These are phyloP conservation scores for Physaria fendleri DNA, from an alignment of 345 rosid genomes.

Conservation along the genomic window DNA sequence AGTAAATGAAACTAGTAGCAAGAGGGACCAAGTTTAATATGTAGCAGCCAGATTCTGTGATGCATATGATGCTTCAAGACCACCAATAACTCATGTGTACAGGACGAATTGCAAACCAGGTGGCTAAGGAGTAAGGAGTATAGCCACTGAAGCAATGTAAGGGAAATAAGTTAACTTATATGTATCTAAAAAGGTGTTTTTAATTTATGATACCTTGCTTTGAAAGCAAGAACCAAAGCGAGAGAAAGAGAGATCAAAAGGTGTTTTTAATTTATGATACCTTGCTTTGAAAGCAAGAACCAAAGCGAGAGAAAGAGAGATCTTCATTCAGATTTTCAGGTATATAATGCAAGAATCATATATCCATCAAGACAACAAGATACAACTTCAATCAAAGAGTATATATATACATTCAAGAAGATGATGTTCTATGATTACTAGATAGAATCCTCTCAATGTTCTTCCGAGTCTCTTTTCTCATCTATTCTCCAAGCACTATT, in stretches of 20 bases:
- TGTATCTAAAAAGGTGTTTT: too few species aligned
- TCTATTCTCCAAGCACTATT: neutral
- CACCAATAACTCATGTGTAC: too few species aligned
- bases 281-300: neutral
- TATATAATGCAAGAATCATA: conserved; percentile 6
- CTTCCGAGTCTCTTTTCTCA: neutral
- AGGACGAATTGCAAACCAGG: too few species aligned
- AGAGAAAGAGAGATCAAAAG: neutral
- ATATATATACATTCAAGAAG: conserved; percentile 13
- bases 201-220: too few species aligned
- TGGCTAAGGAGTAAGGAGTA: too few species aligned
- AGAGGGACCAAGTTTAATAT: too few species aligned
- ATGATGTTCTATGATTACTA: neutral
- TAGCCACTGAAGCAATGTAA: too few species aligned
- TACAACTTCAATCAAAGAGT: conserved; percentile 29
- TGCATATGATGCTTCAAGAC: too few species aligned
- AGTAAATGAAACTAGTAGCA: too few species aligned
- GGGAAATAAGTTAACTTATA: too few species aligned
- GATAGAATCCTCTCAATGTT: neutral
- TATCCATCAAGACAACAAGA: conserved; percentile 13
- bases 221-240: neutral
- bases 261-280: too few species aligned
- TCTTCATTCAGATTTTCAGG: conserved; percentile 1
- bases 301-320: neutral
- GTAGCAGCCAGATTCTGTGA: too few species aligned